phyloP scores from a whole-genome alignment of 2,329 filamentous ascomycete genomes.

The Elsinoe fawcettii region DNA sequence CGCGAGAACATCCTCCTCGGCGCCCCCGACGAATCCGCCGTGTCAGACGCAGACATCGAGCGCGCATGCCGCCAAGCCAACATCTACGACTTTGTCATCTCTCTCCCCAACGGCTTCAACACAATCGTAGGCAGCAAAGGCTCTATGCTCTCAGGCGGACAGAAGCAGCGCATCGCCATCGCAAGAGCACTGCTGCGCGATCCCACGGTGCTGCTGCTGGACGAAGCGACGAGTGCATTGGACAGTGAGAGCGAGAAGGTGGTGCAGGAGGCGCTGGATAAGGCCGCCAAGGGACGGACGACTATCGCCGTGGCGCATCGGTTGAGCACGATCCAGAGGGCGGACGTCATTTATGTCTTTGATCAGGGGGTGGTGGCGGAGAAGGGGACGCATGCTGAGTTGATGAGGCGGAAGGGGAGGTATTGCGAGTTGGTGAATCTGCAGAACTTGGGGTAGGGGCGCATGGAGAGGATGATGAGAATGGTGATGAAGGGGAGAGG shows the following conservation, averaged over 20 bases:
- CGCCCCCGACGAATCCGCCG: constrained; percentile 49
- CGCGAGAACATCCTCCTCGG: constrained; percentile 84
- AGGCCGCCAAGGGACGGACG: constrained; percentile 61
- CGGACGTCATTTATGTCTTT: constrained; percentile 94
- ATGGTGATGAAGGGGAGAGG: neutral
- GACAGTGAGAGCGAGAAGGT: constrained; percentile 72
- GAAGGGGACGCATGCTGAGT: constrained; percentile 65
- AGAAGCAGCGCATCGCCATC: constrained; percentile 92
- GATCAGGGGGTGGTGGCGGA: constrained; percentile 83
- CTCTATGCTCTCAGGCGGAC: constrained; percentile 74
- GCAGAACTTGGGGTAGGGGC: constrained; percentile 9
- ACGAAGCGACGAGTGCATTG: constrained; percentile 63
- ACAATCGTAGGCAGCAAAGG: constrained; percentile 76
- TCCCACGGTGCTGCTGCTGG: constrained; percentile 75
- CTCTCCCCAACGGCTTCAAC: constrained; percentile 75
- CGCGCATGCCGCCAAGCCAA: constrained; percentile 83
- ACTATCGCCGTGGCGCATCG: constrained; percentile 93
- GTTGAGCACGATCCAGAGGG: constrained; percentile 86
- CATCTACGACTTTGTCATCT: constrained; percentile 86
- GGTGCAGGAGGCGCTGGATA: constrained; percentile 72
- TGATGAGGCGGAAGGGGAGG: constrained; percentile 34
- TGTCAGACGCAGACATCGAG: constrained; percentile 64
- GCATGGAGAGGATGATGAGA: neutral
- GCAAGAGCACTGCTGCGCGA: constrained; percentile 85
- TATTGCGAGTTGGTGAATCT: constrained; percentile 31